Evolutionary conservation across 2,329 filamentous ascomycete genomes (phyloP).

Genomic region (Trichoderma semiorbis): DNA sequence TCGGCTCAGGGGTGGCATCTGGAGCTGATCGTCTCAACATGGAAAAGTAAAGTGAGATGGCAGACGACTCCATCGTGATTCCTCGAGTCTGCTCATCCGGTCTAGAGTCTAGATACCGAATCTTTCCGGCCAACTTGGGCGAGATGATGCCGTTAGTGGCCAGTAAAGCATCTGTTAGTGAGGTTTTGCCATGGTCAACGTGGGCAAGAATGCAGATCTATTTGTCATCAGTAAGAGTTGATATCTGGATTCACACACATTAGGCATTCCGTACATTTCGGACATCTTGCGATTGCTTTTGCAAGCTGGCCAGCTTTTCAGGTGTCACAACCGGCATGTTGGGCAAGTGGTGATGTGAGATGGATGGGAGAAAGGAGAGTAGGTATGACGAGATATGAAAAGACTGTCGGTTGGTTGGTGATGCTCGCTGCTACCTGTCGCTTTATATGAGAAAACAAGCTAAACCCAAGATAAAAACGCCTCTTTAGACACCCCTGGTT

Average conservation of each 20-base stretch:
- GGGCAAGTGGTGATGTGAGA: constrained; percentile 15
- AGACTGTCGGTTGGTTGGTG: background rate
- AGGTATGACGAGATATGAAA: background rate
- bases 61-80: constrained; percentile 99
- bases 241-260: background rate
- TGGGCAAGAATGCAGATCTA: constrained; percentile 94
- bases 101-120: constrained; percentile 92
- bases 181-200: constrained; percentile 98
- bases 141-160: constrained; percentile 99
- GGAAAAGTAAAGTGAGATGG: constrained; percentile 94
- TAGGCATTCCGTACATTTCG: constrained; percentile 69
- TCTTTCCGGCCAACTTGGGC: constrained; percentile 93
- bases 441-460: background rate
- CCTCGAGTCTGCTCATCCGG: constrained; percentile 94
- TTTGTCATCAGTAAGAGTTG: background rate
- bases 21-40: constrained; percentile 73
- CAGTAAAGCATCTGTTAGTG: constrained; percentile 89
- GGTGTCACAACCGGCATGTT: constrained; percentile 88
- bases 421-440: background rate
- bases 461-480: background rate
- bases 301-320: constrained; percentile 85
- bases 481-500: background rate
- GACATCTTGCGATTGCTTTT: constrained; percentile 82
- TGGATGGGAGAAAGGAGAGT: background rate
- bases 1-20: constrained; percentile 65